Base-by-base conservation (phyloP, 1,284 basidiomycete genomes). In the Tylopilus sp. region DNA sequence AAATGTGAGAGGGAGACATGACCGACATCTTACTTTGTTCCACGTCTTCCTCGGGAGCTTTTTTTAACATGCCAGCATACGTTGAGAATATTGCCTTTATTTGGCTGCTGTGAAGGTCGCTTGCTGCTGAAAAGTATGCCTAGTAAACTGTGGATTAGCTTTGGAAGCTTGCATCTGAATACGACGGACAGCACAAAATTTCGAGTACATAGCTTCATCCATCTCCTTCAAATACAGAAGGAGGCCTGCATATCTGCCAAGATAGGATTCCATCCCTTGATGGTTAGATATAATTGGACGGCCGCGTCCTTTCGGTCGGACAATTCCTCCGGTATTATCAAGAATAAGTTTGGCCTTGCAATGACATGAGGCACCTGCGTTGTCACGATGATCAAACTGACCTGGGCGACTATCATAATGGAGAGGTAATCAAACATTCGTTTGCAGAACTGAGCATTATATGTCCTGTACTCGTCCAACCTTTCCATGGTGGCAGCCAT, bases 191-290 rank as follows among this genome's bases (percentile, higher is more conserved):
- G 86, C 88, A 63, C 92, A 97, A 29, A 96, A 70, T 61, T 88
- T 89, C 37, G 83, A 86, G 66, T 96, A 97, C 25, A 85, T 68
- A 44, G 69, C 71, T 65, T 94, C 89, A 51, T 95, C 92, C 84
- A 97, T 95, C 71, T 99, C 96, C 65, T 94, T 95, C 55, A 97
- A 72, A 64, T 96, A 99, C 13, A 98, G 75, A 69, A 98, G 83
- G 41, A 99, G 67, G 2, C 95, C 95, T 41, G 88, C 84, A 67
- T 98, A 98, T 41, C 85, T 78, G 23, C 89, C 92, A 10, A 98
- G 78, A 62, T 89, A 89, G 25, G 77, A 75, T 61, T 97, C 92
- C 65, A 97, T 75, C 12, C 79, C 74, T 44, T 75, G 73, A 65
- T 96, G 93, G 6, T 78, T 73, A 8, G 76, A 66, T 26, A 92